Conservation (phyloP, 306 rosid genomes). For the Carpinus viminea region DNA sequence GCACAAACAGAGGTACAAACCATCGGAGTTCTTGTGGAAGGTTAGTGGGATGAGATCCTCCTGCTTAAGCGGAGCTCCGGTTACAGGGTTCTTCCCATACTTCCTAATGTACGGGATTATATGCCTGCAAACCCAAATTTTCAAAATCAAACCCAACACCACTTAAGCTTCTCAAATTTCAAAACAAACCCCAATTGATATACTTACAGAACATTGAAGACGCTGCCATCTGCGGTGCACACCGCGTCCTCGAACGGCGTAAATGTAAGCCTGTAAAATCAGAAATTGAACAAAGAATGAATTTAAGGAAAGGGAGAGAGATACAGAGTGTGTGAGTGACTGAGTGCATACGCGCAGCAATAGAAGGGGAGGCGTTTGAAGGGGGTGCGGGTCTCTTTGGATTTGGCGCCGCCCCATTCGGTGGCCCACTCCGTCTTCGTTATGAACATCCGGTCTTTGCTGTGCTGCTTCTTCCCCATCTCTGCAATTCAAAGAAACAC, state of each 20-base stretch:
- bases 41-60: conserved; percentile 76
- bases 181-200: background rate
- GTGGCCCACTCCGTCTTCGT: conserved; percentile 99
- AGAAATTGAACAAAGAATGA: background rate
- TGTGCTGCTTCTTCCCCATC: conserved; percentile 98
- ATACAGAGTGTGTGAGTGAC: conserved; percentile 4
- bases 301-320: conserved; percentile 2
- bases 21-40: conserved; percentile 93
- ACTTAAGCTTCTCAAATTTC: background rate
- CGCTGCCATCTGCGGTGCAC: conserved; percentile 85
- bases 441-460: conserved; percentile 89
- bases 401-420: conserved; percentile 96
- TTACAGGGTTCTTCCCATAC: conserved; percentile 87
- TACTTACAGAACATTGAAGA: conserved; percentile 63
- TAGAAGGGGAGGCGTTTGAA: conserved; percentile 97
- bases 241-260: conserved; percentile 86
- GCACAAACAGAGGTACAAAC: conserved; percentile 24
- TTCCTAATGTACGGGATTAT: conserved; percentile 77
- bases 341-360: conserved; percentile 74
- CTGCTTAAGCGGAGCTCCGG: conserved; percentile 72
- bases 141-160: conserved; percentile 1
- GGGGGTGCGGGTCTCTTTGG: conserved; percentile 62
- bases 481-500: background rate
- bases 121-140: conserved; percentile 51
- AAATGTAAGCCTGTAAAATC: conserved; percentile 64